These are phyloP conservation scores for Neckera pumila DNA, from an alignment of 225 moss, liverwort and hornwort species.

Conservation along the genomic window DNA sequence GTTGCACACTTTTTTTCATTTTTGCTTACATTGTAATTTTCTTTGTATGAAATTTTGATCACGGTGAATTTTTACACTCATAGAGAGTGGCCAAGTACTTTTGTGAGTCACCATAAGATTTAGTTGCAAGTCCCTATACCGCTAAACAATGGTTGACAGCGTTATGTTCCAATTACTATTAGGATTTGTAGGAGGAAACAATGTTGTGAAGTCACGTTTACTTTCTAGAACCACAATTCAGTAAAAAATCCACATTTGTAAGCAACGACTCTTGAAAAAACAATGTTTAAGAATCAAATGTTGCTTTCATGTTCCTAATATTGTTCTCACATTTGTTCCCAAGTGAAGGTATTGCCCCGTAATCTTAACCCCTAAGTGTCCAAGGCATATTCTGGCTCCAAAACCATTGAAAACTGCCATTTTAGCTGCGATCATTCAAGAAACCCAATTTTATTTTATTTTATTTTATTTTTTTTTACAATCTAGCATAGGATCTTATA, in stretches of 20 bases:
- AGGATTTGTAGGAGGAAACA: neutral
- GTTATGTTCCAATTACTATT: neutral
- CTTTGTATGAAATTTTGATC: no score
- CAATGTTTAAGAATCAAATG: accelerated
- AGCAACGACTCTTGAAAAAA: neutral
- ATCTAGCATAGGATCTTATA: no score
- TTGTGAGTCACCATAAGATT: neutral
- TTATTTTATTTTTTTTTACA: no score
- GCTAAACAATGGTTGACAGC: neutral
- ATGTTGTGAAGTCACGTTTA: neutral
- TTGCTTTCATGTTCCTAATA: neutral
- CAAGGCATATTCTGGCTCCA: no score
- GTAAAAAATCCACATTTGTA: no score
- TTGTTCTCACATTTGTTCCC: neutral
- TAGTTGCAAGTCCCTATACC: accelerated
- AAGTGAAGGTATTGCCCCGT: neutral
- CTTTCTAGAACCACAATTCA: neutral
- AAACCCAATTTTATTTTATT: no score
- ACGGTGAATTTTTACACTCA: no score
- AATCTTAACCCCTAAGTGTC: neutral
- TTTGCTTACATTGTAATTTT: no score
- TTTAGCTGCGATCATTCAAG: no score
- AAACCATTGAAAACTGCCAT: no score
- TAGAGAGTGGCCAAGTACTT: no score
- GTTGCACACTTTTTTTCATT: no score